Base-by-base conservation (phyloP, 2,329 filamentous ascomycete species). In the Seiridium unicorne region DNA sequence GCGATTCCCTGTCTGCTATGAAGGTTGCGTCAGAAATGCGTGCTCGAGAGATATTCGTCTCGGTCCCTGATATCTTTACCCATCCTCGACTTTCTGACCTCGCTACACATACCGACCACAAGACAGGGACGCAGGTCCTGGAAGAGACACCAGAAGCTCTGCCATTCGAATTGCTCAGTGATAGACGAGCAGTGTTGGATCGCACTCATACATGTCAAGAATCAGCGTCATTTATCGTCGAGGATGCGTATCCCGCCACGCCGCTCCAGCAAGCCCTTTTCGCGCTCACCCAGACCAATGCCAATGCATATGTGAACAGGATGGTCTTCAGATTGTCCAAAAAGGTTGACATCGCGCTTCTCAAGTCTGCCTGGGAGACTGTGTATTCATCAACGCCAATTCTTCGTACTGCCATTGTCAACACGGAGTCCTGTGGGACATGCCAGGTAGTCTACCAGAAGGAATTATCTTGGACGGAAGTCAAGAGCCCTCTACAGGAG, bases 191-290 rank as follows among this genome's bases (percentile, higher is more conserved):
- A 26, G 44, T 57, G 9, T 18, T 57, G 8, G 42, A 44, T n/a
- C 18, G 31, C 8, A 42, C 31, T 18, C 40, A 9, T 26, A 35
- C 8, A 18, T 54, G 40, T 18, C 26, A 26, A 10, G 47, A 57
- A 11, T n/a, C 26, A 1, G 38, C 47, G 9, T 34, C 46, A n/a
- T 8, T n/a, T 10, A 6, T 35, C 4, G 55, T 36, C 18, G 34
- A 57, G 34, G 55, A 58, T 32, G 46, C 46, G 5, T 58, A 58
- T 38, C 55, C 55, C 11, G 11, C 26, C 3, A 65, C 70, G 3
- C 61, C 68, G 1, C 54, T 72, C 3, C 71, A 73, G 51, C 65
- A 68, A 57, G 68, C 70, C 7, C 61, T 74, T 5, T 61, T 74
- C 44, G 66, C 69, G 1, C 51, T 73, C 1, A 65, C 72, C 8